Evolutionary conservation across 371 early-diverging fungal species (phyloP), one percentile per base, ranked within the genome.

Genomic region (Actinomortierella wolfii): DNA sequence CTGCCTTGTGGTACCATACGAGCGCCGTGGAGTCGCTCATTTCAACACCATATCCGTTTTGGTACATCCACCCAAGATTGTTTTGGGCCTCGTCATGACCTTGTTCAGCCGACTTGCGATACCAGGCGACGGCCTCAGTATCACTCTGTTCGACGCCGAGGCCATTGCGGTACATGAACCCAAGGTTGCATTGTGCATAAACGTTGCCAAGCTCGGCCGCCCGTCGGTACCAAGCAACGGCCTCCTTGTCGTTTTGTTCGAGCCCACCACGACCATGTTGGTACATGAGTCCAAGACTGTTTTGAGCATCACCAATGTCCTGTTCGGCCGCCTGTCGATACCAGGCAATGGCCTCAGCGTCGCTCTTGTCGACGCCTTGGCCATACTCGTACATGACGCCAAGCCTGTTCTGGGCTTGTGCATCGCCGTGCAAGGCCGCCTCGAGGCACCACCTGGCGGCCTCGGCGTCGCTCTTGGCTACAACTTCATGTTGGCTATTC

Each of bases 41-140:
- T 2, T 67, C 61, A 0, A 85, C 76, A n/a, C 96, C 96, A 51
- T 92, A 86, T 18, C 95, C 96, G 57, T 90, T 88, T 74, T 93
- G 91, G 56, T 88, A 86, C 64, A 92, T 94, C 56, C 87, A 83
- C 47, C 92, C 93, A 15, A 95, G 79, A 11, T 84, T 78, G 76
- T 91, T 91, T 65, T 91, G 91, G 23, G 92, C 94, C 77, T 88
- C 90, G 39, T 88, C 86, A 75, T 92, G 91, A 6, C 92, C 94
- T 51, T 84, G 81, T 51, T 83, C 84, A 4, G 95, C 92, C 2
- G 93, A 81, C 29, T 79, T 60, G 15, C 66, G 67, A 74, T 91
- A 94, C 88, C 89, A 93, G 45, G 77, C 59, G 23, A 92, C 85
- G 5, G 94, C 94, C 43, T 84, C 78, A 2, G 64, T 51, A 11